A percentile compares a stretch with the other conserved stretches of the same genome.
These are phyloP conservation scores for Betula pendula DNA, from an alignment of 306 rosid genomes.

Conservation along the genomic window DNA sequence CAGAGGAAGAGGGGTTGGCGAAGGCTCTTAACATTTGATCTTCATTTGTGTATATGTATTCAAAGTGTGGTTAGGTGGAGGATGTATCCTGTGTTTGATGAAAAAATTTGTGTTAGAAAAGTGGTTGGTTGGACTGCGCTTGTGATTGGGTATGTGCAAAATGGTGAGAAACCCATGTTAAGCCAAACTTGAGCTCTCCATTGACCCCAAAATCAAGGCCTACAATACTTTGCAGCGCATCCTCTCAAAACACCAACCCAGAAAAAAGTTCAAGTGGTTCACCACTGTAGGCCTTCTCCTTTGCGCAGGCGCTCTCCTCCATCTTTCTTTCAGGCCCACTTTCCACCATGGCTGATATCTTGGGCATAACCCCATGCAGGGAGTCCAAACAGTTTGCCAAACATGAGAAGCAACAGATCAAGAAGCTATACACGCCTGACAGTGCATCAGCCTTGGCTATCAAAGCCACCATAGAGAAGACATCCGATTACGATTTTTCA, in stretches of 20 bases:
- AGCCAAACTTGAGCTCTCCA: slow-evolving; percentile 52
- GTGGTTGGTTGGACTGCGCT: too few species aligned
- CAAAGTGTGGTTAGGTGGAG: too few species aligned
- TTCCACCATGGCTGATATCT: slow-evolving; percentile 84
- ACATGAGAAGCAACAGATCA: slow-evolving; percentile 73
- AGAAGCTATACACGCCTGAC: slow-evolving; percentile 71
- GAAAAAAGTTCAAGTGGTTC: slow-evolving; percentile 25
- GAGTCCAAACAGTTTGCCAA: slow-evolving; percentile 90
- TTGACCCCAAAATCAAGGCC: slow-evolving; percentile 32
- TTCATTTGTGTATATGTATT: too few species aligned
- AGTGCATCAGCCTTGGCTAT: slow-evolving; percentile 92
- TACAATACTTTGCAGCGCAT: slow-evolving; percentile 35
- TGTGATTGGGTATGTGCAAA: too few species aligned
- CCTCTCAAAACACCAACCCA: slow-evolving; percentile 20
- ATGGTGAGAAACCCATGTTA: slow-evolving; percentile 8
- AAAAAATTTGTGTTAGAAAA: too few species aligned
- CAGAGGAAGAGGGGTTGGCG: too few species aligned
- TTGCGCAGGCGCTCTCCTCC: slow-evolving; percentile 88
- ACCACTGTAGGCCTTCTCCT: slow-evolving; percentile 71
- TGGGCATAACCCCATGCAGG: slow-evolving; percentile 91
- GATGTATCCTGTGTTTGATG: too few species aligned
- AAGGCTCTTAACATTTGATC: too few species aligned
- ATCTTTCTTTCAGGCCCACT: slow-evolving; percentile 70
- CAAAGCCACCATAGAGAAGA: slow-evolving; percentile 77
- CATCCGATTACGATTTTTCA: slow-evolving; percentile 6